phyloP scores from a whole-genome alignment of 768 basidiomycete genomes.

The Coprinopsis strossmayeri region DNA sequence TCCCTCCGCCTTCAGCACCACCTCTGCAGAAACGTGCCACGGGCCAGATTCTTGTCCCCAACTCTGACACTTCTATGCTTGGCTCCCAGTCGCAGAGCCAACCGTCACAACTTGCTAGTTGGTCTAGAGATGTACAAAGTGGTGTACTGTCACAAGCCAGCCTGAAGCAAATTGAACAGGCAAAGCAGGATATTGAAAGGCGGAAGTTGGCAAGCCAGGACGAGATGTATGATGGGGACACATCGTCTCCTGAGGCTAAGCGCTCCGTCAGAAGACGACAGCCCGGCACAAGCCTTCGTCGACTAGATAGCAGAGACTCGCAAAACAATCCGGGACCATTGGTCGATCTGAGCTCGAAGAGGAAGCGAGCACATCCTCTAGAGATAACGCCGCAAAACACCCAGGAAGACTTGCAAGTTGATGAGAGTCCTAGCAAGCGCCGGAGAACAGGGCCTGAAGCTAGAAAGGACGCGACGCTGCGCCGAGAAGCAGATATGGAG shows the following conservation, averaged over 20 bases:
- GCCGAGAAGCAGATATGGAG: not conserved
- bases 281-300: not conserved
- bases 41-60: slow-evolving; percentile 43
- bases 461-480: too few relatives aligned
- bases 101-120: not conserved
- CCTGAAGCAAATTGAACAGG: not conserved
- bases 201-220: slow-evolving; percentile 6
- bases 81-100: slow-evolving; percentile 16
- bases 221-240: slow-evolving; percentile 10
- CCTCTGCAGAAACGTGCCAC: slow-evolving; percentile 26
- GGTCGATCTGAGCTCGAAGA: not conserved
- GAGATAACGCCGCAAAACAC: not conserved
- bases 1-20: slow-evolving; percentile 32
- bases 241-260: slow-evolving; percentile 2
- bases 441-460: too few relatives aligned
- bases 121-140: not conserved
- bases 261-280: not conserved
- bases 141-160: not conserved
- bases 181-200: slow-evolving; percentile 1
- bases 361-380: not conserved
- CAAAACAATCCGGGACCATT: too few relatives aligned
- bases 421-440: too few relatives aligned
- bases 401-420: not conserved
- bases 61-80: slow-evolving; percentile 45
- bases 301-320: not conserved